These are phyloP conservation scores for Pseudogymnoascus sp. DNA, from an alignment of 2,329 filamentous ascomycete species.

Conservation along the genomic window DNA sequence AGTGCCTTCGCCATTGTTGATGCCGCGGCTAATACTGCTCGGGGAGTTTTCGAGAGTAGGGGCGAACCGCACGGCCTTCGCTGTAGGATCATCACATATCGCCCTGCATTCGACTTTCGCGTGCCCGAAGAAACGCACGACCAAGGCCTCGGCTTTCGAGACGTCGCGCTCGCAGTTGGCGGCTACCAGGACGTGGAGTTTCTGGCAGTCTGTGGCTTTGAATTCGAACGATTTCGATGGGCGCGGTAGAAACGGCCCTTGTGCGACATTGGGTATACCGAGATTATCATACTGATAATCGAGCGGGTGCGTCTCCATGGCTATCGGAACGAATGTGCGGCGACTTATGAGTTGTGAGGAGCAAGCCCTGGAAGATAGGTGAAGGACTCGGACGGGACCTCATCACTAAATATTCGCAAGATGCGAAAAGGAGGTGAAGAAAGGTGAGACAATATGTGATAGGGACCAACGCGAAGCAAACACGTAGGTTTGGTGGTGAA, in stretches of 20 bases:
- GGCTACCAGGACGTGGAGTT: slow-evolving; percentile 56
- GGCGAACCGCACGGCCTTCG: slow-evolving; percentile 47
- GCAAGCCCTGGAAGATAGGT: not conserved
- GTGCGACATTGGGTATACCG: not conserved
- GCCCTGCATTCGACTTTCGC: slow-evolving; percentile 53
- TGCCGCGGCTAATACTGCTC: slow-evolving; percentile 15
- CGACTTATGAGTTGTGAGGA: slow-evolving; percentile 3
- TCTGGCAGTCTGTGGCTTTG: slow-evolving; percentile 43
- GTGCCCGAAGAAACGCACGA: slow-evolving; percentile 60
- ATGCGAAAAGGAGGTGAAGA: not conserved
- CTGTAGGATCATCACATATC: slow-evolving; percentile 58
- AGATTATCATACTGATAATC: slow-evolving; percentile 6
- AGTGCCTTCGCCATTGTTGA: slow-evolving; percentile 22
- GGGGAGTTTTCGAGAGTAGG: slow-evolving; percentile 27
- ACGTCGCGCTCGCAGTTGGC: slow-evolving; percentile 59
- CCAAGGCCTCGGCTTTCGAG: slow-evolving; percentile 58
- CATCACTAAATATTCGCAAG: slow-evolving; percentile 5
- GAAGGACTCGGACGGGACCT: not conserved
- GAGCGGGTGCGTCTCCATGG: not conserved
- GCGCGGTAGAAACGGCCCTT: slow-evolving; percentile 21
- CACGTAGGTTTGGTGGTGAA: slow-evolving; percentile 1
- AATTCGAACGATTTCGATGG: slow-evolving; percentile 22
- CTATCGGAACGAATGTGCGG: not conserved
- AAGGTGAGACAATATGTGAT: slow-evolving; percentile 2
- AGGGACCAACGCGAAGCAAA: not conserved